These are phyloP conservation scores for Aspergillus udagawae DNA, from an alignment of 2,329 filamentous ascomycete species.

Conservation along the genomic window DNA sequence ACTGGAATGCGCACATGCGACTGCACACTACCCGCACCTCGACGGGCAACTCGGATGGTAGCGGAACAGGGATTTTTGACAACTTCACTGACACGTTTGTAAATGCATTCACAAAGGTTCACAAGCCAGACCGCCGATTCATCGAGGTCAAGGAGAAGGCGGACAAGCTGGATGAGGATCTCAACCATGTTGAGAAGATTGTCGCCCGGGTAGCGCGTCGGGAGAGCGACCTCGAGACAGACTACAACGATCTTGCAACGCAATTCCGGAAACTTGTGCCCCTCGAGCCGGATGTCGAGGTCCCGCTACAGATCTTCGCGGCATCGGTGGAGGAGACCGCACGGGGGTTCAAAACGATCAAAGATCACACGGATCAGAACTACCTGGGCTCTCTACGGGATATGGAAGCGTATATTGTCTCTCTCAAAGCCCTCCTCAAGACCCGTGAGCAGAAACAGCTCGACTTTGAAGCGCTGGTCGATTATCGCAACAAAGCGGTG, in stretches of 20 bases:
- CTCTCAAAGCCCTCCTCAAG: constrained; percentile 82
- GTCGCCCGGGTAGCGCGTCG: constrained; percentile 83
- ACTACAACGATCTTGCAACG: constrained; percentile 83
- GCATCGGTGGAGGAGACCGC: constrained; percentile 80
- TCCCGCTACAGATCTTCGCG: constrained; percentile 78
- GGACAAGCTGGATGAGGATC: constrained; percentile 90
- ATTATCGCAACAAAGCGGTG: constrained; percentile 90
- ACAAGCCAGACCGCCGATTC: constrained; percentile 92
- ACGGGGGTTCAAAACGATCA: constrained; percentile 71
- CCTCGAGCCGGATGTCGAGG: constrained; percentile 82
- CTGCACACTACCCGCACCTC: constrained; percentile 65
- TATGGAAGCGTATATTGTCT: constrained; percentile 91
- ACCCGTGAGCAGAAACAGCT: constrained; percentile 96
- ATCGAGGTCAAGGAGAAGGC: constrained; percentile 89
- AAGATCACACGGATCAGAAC: constrained; percentile 90
- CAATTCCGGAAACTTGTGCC: constrained; percentile 93
- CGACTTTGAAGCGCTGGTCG: constrained; percentile 91
- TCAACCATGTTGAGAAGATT: constrained; percentile 93
- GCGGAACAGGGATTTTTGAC: constrained; percentile 71
- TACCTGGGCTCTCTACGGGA: constrained; percentile 89
- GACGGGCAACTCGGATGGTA: constrained; percentile 40
- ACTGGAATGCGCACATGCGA: constrained; percentile 97
- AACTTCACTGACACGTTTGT: constrained; percentile 94
- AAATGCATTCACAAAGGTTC: constrained; percentile 93
- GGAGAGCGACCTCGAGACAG: constrained; percentile 79